phyloP scores from a whole-genome alignment of 2,329 filamentous ascomycete genomes.

The Teratosphaeria gauchensis region DNA sequence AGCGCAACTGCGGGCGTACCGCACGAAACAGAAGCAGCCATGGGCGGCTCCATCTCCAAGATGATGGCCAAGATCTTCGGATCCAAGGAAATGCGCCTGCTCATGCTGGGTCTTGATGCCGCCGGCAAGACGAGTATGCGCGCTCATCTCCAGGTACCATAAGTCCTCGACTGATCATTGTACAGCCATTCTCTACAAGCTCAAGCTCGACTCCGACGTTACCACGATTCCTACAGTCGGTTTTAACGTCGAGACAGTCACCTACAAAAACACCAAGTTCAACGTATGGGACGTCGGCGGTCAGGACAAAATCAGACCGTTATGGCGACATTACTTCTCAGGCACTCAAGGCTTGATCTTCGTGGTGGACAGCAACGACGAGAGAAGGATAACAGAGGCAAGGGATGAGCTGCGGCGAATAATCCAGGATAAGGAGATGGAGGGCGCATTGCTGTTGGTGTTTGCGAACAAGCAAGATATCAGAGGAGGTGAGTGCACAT shows the following conservation, averaged over 20 bases:
- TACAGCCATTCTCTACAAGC: conserved; percentile 88
- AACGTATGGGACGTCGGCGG: conserved; percentile 99
- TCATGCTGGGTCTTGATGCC: conserved; percentile 95
- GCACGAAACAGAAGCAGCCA: conserved; percentile 29
- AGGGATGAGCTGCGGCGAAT: conserved; percentile 95
- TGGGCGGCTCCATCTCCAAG: conserved; percentile 87
- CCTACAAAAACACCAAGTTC: conserved; percentile 99
- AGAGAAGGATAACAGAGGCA: conserved; percentile 94
- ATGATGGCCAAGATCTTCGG: conserved; percentile 99
- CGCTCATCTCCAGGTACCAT: not conserved
- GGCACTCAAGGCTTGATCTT: conserved; percentile 97
- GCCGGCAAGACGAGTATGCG: conserved; percentile 84
- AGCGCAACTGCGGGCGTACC: not conserved
- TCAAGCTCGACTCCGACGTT: conserved; percentile 98
- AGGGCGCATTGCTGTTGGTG: conserved; percentile 90
- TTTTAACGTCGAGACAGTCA: conserved; percentile 99
- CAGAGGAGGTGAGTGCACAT: conserved; percentile 57
- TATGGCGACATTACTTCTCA: conserved; percentile 99
- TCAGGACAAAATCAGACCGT: conserved; percentile 98
- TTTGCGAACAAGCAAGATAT: conserved; percentile 99
- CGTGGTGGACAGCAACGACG: conserved; percentile 98
- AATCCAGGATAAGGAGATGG: conserved; percentile 97
- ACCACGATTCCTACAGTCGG: conserved; percentile 98
- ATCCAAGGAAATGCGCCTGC: conserved; percentile 94
- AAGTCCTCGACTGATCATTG: not conserved